Conservation (phyloP, 176 grass and related monocot species). For the Lolium rigidum region DNA sequence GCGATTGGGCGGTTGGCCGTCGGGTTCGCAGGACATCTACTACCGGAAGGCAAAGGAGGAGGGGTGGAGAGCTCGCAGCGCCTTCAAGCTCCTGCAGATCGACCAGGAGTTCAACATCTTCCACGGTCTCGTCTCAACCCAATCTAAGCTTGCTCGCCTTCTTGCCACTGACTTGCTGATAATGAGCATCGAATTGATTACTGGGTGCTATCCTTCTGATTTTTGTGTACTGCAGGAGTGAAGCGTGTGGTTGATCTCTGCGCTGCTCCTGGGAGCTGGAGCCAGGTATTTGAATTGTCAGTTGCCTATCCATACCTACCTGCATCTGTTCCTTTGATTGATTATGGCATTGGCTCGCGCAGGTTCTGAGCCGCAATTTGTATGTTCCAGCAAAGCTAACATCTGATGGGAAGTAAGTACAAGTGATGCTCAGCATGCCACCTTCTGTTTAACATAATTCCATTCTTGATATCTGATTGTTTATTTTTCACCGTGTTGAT, state of each 20-base stretch:
- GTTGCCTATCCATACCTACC: background rate
- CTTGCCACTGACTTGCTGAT: background rate
- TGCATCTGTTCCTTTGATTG: slow-evolving; percentile 15
- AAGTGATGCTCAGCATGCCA: no score
- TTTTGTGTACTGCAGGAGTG: slow-evolving; percentile 51
- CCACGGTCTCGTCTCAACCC: slow-evolving; percentile 45
- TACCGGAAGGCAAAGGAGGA: slow-evolving; percentile 93
- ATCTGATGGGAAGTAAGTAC: slow-evolving; percentile 59
- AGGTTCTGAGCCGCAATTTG: slow-evolving; percentile 89
- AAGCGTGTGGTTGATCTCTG: slow-evolving; percentile 87
- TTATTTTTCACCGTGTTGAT: slow-evolving; percentile 2
- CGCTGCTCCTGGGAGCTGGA: slow-evolving; percentile 96
- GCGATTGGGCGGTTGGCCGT: background rate
- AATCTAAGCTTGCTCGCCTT: slow-evolving; percentile 1
- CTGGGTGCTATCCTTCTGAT: background rate
- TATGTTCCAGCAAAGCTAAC: slow-evolving; percentile 74
- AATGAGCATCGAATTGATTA: background rate
- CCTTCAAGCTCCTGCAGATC: slow-evolving; percentile 93
- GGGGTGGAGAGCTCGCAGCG: slow-evolving; percentile 84
- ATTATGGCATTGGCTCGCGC: slow-evolving; percentile 8
- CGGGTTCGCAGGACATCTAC: slow-evolving; percentile 67
- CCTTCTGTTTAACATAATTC: background rate
- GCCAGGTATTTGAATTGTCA: slow-evolving; percentile 58
- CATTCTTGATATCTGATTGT: background rate
- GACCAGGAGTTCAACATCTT: slow-evolving; percentile 91